A percentile compares a stretch with the other conserved stretches of the same genome.
Conservation (phyloP, 805 yeast genomes). For the Tetrapisispora arboricola region DNA sequence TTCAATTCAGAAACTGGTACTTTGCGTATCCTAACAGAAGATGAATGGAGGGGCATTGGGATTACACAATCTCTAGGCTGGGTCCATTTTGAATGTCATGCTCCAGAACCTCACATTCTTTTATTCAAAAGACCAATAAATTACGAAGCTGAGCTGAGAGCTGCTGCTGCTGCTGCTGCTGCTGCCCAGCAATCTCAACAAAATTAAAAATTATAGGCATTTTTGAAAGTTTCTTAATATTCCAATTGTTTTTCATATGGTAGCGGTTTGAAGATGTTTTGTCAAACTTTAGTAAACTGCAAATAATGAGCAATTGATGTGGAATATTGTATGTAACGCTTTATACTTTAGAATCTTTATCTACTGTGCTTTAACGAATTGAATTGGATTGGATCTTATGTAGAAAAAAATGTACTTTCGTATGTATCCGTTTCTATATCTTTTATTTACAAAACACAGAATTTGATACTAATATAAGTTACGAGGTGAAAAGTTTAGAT, state of each 20-base stretch:
- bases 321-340: no score
- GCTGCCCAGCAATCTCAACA: constrained; percentile 11
- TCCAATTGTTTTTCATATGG: not conserved
- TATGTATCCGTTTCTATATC: no score
- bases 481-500: no score
- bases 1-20: constrained; percentile 93
- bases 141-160: constrained; percentile 34
- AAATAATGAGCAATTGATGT: no score
- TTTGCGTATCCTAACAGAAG: constrained; percentile 78
- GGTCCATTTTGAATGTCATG: constrained; percentile 96
- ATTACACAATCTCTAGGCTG: constrained; percentile 96
- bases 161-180: constrained; percentile 23
- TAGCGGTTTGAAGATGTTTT: no score
- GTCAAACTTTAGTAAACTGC: no score
- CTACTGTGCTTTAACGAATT: no score
- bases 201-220: not conserved
- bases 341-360: no score
- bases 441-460: no score
- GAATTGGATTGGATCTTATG: no score
- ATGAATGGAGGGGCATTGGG: constrained; percentile 98
- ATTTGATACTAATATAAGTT: no score
- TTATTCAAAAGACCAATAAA: constrained; percentile 67
- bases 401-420: no score
- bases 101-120: constrained; percentile 96
- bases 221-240: not conserved